Percentiles rank a stretch among this genome's conserved stretches.
phyloP scores from a whole-genome alignment of 2,329 filamentous ascomycete species.

The Trichoderma afroharzianum region DNA sequence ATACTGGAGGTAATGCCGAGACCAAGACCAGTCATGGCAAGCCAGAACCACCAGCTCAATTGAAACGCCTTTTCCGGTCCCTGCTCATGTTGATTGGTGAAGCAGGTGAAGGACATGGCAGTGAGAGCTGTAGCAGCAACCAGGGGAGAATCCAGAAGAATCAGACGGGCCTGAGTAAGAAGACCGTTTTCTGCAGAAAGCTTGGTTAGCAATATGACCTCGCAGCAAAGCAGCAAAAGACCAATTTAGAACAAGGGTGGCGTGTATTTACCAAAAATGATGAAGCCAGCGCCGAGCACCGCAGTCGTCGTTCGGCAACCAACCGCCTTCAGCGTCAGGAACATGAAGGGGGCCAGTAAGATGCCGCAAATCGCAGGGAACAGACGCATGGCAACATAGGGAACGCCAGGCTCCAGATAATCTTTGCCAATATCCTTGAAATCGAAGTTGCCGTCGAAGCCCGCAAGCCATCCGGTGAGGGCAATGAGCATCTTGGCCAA shows the following conservation, averaged over 20 bases:
- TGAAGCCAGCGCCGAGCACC: slow-evolving; percentile 74
- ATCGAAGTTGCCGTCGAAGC: slow-evolving; percentile 93
- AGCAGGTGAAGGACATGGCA: slow-evolving; percentile 83
- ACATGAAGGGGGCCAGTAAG: slow-evolving; percentile 85
- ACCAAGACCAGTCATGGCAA: slow-evolving; percentile 78
- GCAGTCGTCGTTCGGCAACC: slow-evolving; percentile 87
- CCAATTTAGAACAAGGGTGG: neutral
- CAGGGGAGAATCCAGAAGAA: slow-evolving; percentile 91
- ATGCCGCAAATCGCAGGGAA: slow-evolving; percentile 88
- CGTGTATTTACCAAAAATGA: slow-evolving; percentile 76
- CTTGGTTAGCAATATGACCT: slow-evolving; percentile 23
- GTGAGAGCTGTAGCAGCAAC: slow-evolving; percentile 92
- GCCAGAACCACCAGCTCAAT: slow-evolving; percentile 97
- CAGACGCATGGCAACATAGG: slow-evolving; percentile 96
- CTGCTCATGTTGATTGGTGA: slow-evolving; percentile 94
- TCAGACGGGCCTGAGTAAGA: slow-evolving; percentile 89
- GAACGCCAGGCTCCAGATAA: slow-evolving; percentile 89
- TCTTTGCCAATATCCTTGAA: slow-evolving; percentile 99
- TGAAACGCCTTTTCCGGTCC: slow-evolving; percentile 85
- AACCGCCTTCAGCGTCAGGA: slow-evolving; percentile 84
- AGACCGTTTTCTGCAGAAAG: slow-evolving; percentile 76
- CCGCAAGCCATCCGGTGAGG: slow-evolving; percentile 88
- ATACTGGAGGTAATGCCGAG: slow-evolving; percentile 90
- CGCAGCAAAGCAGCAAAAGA: neutral
- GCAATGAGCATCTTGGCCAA: slow-evolving; percentile 96